Base-by-base conservation (phyloP, 2,329 filamentous ascomycete species). In the Rhynchosporium secalis region DNA sequence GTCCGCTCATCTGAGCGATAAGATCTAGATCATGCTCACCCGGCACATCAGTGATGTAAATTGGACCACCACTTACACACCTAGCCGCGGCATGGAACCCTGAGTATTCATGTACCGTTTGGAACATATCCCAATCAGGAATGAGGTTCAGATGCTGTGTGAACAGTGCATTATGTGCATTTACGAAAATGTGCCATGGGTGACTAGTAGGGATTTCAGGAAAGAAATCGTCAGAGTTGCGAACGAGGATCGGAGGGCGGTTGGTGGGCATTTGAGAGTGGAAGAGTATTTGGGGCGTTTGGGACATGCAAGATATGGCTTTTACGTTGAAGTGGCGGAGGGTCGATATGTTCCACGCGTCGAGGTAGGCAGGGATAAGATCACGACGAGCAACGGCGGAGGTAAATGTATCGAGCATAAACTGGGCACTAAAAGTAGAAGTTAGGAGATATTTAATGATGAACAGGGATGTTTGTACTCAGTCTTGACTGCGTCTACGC, bases 101-200 rank as follows among this genome's bases (percentile, higher is more conserved):
- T 0, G 89, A 90, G 74, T 91, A 96, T 29, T 81, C 78, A 64
- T 86, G 83, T 1, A 78, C 77, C 0, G 85, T 87, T 69, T 88
- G 86, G 71, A 88, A 88, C 86, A 88, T 88, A 68, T 88, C 86
- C 84, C 85, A 88, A 75, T 97, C 93, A 0, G 95, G 94, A 0
- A 98, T 77, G 0, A 92, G 85, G 69, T 97, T 96, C 38, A 98
- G 80, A 71, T 95, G 88, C 66, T 91, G 87, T 1, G 89, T 93
- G 13, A 98, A 79, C 0, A 98, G 80, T 38, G 86, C 82, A 73
- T 96, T 97, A 76, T 97, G 90, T 0, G 94, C 94, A 72, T 98
- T 99, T 66, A 89, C 86, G 80, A 96, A 99, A 41, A 98, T 83
- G 75, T 99, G 95, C 94, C 95, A 99, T 0, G 93, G 85, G 65